A percentile compares a stretch with the other conserved stretches of the same genome.
phyloP scores from a whole-genome alignment of 257 asterid genomes.

The Echites panduratus region DNA sequence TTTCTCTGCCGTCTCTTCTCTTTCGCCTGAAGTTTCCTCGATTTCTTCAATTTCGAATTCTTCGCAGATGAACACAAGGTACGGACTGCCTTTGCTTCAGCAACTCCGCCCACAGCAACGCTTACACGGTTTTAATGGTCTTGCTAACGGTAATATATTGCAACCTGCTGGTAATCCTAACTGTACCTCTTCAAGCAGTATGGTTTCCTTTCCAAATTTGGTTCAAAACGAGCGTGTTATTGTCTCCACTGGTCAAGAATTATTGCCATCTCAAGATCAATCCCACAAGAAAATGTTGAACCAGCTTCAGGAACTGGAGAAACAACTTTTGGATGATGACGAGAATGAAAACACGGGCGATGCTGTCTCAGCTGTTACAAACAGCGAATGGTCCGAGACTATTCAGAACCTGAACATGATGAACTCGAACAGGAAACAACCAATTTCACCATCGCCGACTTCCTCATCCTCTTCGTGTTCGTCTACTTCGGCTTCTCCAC shows the following conservation, averaged over 20 bases:
- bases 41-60: conserved; percentile 37
- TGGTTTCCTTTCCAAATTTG: conserved; percentile 33
- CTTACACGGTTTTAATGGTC: conserved; percentile 1
- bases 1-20: conserved; percentile 34
- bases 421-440: conserved; percentile 19
- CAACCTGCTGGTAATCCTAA: conserved; percentile 14
- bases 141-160: conserved; percentile 4
- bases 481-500: conserved; percentile 59
- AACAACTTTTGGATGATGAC: conserved; percentile 61
- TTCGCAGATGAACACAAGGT: conserved; percentile 35
- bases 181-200: conserved; percentile 11
- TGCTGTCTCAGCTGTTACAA: conserved; percentile 44
- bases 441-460: conserved; percentile 57
- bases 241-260: conserved; percentile 14
- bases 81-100: conserved; percentile 45
- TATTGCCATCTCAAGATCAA: conserved; percentile 15
- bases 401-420: conserved; percentile 47
- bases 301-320: conserved; percentile 63
- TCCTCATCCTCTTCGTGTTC: conserved; percentile 73
- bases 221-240: conserved; percentile 19
- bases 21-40: conserved; percentile 31
- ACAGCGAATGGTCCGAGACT: conserved; percentile 75
- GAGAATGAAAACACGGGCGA: conserved; percentile 36
- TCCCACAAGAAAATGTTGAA: conserved; percentile 52
- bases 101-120: conserved; percentile 36